Percentiles rank a stretch among this genome's conserved stretches.
Conservation (phyloP, 2,329 filamentous ascomycete genomes). For the Paecilomyces variotii region DNA sequence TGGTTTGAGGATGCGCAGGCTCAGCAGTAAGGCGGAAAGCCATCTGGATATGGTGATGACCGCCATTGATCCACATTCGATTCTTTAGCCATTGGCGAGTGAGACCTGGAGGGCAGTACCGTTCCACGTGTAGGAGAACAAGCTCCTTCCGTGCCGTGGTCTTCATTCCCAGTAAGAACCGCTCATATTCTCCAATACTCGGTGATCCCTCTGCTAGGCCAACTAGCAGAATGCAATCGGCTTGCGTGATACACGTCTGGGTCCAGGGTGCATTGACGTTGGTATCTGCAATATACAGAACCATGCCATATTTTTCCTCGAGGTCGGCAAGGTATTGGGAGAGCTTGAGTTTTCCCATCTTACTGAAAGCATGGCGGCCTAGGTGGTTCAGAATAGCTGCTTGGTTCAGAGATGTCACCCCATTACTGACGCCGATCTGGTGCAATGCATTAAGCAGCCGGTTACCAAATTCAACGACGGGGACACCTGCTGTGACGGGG, state of each 20-base stretch:
- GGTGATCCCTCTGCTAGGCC: constrained; percentile 85
- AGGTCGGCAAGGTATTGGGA: constrained; percentile 94
- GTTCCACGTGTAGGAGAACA: constrained; percentile 79
- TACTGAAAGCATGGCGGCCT: constrained; percentile 91
- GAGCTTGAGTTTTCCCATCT: constrained; percentile 92
- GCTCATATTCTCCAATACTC: constrained; percentile 89
- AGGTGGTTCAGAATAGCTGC: constrained; percentile 90
- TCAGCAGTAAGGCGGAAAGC: constrained; percentile 68
- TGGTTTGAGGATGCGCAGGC: constrained; percentile 64
- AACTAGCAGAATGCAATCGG: constrained; percentile 89
- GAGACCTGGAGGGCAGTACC: constrained; percentile 75
- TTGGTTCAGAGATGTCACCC: constrained; percentile 87
- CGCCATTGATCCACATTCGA: constrained; percentile 94
- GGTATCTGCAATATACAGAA: constrained; percentile 93
- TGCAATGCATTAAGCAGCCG: constrained; percentile 77
- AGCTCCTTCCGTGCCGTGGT: constrained; percentile 91
- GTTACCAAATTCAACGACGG: constrained; percentile 90
- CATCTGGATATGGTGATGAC: constrained; percentile 98
- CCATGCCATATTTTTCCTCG: constrained; percentile 93
- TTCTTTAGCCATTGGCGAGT: constrained; percentile 87
- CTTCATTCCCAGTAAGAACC: constrained; percentile 93
- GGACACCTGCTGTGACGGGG: constrained; percentile 83
- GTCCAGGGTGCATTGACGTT: constrained; percentile 98
- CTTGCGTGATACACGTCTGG: constrained; percentile 93
- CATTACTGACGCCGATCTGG: constrained; percentile 82